Evolutionary conservation across 2,329 filamentous ascomycete genomes (phyloP), one percentile per base, ranked within the genome.

Genomic region (Torrubiella hemipterigena): DNA sequence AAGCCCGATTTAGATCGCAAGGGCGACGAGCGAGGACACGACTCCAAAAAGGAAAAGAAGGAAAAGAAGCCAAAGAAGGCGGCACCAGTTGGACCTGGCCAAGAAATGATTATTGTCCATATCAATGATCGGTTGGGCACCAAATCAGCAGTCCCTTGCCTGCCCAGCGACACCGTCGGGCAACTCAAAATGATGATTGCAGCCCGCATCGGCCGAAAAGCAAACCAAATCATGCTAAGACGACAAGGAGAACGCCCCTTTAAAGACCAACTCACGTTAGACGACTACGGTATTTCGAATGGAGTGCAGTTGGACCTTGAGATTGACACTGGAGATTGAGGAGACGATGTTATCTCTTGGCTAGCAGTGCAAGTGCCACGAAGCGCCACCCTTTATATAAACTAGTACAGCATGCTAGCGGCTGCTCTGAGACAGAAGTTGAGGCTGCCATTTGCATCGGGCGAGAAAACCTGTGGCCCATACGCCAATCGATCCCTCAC

Each of bases 81-180:
- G 15, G 44, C 42, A 18, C 38, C 55, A 51, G 29, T 36, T 3
- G 41, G 40, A 8, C 23, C 58, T 4, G 54, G 65, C 6, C 81
- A 93, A 49, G 79, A 85, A 34, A 93, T 95, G 81, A 95, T 96
- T 43, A 73, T 93, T 31, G 87, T 96, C 13, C 76, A 89, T 47
- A 77, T 96, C 49, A 96, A 96, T 53, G 89, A 96, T 56, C 73
- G 89, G n/a, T 63, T 96, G 21, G 89, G 89, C 10, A 95, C 89
- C n/a, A 94, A 94, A 49, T 84, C 87, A 12, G 81, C 83, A 31
- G 91, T 96, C 40, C 89, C 89, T 0, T 95, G 87, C 52, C 65
- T 94, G 35, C 77, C 83, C 1, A 81, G 76, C 4, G 89, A 96
- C 58, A 78, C 77, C 7, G 78, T 95, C 42, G 79, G 78, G 41